Evolutionary conservation across 495 filamentous ascomycete genomes (phyloP).

Genomic region (Neurospora sp.): DNA sequence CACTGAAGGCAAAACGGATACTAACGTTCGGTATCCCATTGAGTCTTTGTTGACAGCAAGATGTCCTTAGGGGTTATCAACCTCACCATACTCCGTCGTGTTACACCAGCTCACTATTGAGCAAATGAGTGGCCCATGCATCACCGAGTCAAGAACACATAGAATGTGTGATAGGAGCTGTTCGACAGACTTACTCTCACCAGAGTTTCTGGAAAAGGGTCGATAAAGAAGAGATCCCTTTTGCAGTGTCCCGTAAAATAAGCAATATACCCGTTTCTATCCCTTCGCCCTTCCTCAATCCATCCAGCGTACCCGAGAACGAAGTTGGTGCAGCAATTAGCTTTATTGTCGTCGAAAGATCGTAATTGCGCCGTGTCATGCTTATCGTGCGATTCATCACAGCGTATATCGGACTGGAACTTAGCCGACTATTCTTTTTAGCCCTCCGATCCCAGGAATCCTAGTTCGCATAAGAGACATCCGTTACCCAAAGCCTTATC

Average conservation of each 20-base stretch:
- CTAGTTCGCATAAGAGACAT: not conserved
- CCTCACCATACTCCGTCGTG: not conserved
- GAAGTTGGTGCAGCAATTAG: not conserved
- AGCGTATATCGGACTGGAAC: not conserved
- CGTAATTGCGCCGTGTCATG: not conserved
- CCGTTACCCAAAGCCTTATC: not conserved
- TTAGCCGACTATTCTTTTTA: no score
- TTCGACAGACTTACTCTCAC: not conserved
- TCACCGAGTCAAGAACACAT: not conserved
- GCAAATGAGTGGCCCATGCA: not conserved
- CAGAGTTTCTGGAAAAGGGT: not conserved
- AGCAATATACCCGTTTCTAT: not conserved
- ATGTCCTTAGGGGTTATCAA: not conserved
- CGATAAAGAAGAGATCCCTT: not conserved
- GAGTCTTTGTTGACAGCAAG: not conserved
- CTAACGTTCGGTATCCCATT: not conserved
- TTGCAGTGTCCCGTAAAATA: not conserved
- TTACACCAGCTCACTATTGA: not conserved
- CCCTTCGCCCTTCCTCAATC: not conserved
- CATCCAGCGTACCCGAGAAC: not conserved
- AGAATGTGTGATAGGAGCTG: not conserved
- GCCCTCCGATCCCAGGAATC: not conserved
- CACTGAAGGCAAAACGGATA: not conserved
- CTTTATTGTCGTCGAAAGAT: not conserved
- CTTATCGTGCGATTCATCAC: not conserved